Conservation (phyloP, 2,329 filamentous ascomycete genomes). For the Aspergillus eucalypticola region DNA sequence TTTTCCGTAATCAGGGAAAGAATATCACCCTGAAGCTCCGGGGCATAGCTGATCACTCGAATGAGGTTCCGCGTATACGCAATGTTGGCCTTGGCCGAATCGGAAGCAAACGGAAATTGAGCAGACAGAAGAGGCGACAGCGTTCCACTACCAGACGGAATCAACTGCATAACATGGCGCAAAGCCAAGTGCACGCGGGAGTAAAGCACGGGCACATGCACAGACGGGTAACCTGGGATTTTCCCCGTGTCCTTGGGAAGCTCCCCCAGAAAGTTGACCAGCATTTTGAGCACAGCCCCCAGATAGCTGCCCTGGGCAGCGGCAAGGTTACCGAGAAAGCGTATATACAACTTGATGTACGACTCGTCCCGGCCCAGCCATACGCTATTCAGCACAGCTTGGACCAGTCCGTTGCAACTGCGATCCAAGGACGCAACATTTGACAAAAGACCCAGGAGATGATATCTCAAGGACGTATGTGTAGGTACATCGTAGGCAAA, state of each 20-base stretch:
- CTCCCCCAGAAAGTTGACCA: slow-evolving; percentile 74
- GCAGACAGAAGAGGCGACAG: slow-evolving; percentile 66
- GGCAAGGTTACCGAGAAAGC: slow-evolving; percentile 64
- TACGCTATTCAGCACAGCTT: slow-evolving; percentile 58
- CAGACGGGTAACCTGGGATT: slow-evolving; percentile 56
- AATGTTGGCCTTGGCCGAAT: slow-evolving; percentile 75
- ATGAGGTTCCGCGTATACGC: slow-evolving; percentile 87
- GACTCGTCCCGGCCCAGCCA: slow-evolving; percentile 64
- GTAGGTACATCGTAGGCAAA: slow-evolving; percentile 50
- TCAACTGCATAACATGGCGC: slow-evolving; percentile 73
- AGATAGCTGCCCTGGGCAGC: slow-evolving; percentile 82
- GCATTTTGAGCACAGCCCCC: slow-evolving; percentile 71
- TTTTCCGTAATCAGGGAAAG: slow-evolving; percentile 80
- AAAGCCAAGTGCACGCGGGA: slow-evolving; percentile 74
- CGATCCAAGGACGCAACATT: slow-evolving; percentile 58
- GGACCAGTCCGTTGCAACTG: slow-evolving; percentile 59
- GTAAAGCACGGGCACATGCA: slow-evolving; percentile 67
- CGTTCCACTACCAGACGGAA: slow-evolving; percentile 73
- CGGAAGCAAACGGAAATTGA: slow-evolving; percentile 75
- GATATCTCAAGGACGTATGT: slow-evolving; percentile 56
- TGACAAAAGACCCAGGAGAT: slow-evolving; percentile 60
- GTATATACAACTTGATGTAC: slow-evolving; percentile 58
- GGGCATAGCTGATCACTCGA: slow-evolving; percentile 72
- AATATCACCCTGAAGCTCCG: slow-evolving; percentile 75
- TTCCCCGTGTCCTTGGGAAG: slow-evolving; percentile 57